These are phyloP conservation scores for Solanum microdontum DNA, from an alignment of 257 asterid species.

Conservation along the genomic window DNA sequence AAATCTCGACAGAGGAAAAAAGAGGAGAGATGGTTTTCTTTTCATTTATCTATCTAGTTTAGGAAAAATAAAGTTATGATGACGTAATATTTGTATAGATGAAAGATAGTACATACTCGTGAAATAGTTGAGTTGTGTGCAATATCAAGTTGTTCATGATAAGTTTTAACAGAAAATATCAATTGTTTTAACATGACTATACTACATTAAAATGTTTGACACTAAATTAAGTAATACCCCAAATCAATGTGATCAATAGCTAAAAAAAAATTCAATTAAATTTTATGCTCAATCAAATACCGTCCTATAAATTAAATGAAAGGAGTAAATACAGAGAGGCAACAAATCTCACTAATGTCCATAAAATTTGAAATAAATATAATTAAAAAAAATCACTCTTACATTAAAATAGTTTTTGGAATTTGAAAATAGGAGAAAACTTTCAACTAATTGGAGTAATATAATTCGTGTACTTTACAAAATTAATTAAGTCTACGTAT, in stretches of 20 bases:
- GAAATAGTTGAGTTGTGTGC: not conserved
- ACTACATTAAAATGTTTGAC: no score
- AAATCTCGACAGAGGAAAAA: not conserved
- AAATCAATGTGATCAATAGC: not conserved
- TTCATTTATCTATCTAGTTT: not conserved
- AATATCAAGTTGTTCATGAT: not conserved
- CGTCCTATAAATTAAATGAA: not conserved
- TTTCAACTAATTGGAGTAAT: not conserved
- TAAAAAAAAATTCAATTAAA: not conserved
- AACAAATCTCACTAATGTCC: not conserved
- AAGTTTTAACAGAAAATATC: not conserved
- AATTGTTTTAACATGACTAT: not conserved
- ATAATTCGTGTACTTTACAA: not conserved
- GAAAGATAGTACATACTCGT: not conserved
- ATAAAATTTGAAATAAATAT: not conserved
- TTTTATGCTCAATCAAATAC: no score
- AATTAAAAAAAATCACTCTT: not conserved
- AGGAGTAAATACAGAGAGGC: not conserved
- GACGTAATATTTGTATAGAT: fast-evolving
- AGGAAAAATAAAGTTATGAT: not conserved
- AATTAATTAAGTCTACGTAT: not conserved
- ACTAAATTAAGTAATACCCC: not conserved
- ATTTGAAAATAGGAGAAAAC: not conserved
- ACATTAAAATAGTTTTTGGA: not conserved
- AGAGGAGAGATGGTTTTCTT: not conserved